phyloP scores from a whole-genome alignment of 2,329 filamentous ascomycete genomes.

The Aspergillus nomiae region DNA sequence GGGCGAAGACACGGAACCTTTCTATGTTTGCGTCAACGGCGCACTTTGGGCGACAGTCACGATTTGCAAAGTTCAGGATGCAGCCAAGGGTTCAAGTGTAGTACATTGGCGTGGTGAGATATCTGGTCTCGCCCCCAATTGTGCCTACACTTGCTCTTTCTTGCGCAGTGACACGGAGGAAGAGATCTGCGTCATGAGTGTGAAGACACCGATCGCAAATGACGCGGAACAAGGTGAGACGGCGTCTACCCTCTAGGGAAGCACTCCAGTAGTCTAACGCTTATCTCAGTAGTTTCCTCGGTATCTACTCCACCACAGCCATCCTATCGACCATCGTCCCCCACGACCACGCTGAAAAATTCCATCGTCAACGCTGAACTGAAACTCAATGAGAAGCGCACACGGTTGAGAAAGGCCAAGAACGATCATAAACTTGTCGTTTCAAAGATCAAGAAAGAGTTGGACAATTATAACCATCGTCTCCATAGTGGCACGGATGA shows the following conservation, averaged over 20 bases:
- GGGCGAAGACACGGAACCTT: conserved; percentile 54
- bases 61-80: conserved; percentile 51
- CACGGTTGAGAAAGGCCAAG: conserved; percentile 60
- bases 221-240: conserved; percentile 60
- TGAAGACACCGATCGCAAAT: conserved; percentile 63
- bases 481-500: conserved; percentile 63
- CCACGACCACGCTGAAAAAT: conserved; percentile 65
- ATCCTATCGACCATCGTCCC: conserved; percentile 63
- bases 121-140: conserved; percentile 64
- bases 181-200: conserved; percentile 61
- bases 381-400: conserved; percentile 61
- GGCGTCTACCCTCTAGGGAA: not conserved
- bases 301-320: conserved; percentile 56
- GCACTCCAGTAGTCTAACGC: conserved; percentile 2
- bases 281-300: conserved; percentile 33
- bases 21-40: conserved; percentile 67
- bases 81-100: conserved; percentile 47
- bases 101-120: conserved; percentile 63
- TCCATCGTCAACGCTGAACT: conserved; percentile 64
- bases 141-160: conserved; percentile 66
- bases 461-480: conserved; percentile 60
- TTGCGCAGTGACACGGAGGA: conserved; percentile 58
- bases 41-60: conserved; percentile 65
- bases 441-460: conserved; percentile 61
- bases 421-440: conserved; percentile 63